Evolutionary conservation across 345 rosid species (phyloP).

Genomic region (Populus davidiana): DNA sequence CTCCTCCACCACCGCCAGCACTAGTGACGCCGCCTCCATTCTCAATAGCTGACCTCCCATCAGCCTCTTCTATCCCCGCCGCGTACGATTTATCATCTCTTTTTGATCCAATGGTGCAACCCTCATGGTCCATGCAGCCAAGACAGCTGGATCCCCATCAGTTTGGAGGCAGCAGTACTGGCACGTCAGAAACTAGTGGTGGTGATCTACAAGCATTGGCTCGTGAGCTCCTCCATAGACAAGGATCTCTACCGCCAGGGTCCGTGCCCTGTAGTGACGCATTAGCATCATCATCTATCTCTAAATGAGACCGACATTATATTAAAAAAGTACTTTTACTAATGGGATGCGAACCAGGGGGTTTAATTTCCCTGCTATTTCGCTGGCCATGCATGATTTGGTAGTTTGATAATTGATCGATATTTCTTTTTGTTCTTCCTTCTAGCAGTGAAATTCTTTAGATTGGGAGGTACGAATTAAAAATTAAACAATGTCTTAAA

Average conservation of each 20-base stretch:
- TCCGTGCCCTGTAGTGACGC: constrained; percentile 39
- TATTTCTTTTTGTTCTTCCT: background rate
- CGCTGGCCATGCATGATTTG: background rate
- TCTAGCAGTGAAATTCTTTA: background rate
- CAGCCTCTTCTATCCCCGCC: constrained; percentile 49
- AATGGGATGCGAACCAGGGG: constrained; percentile 14
- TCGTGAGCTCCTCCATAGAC: constrained; percentile 66
- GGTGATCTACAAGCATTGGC: constrained; percentile 81
- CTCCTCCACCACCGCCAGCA: constrained; percentile 25
- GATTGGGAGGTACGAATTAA: background rate
- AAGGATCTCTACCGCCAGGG: constrained; percentile 55
- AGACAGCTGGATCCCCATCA: constrained; percentile 63
- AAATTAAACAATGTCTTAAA: too few species aligned
- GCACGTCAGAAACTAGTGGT: constrained; percentile 26
- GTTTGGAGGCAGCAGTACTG: constrained; percentile 30
- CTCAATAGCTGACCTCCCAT: constrained; percentile 65
- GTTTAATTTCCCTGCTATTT: constrained; percentile 22
- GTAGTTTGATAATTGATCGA: constrained; percentile 3
- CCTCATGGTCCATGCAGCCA: constrained; percentile 57
- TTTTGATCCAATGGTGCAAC: constrained; percentile 64
- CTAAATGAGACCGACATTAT: constrained; percentile 41
- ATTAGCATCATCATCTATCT: constrained; percentile 49
- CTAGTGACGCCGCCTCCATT: constrained; percentile 40
- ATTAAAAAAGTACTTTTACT: constrained; percentile 15
- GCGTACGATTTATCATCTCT: constrained; percentile 64